These are phyloP conservation scores for Raphanus raphanistrum DNA, from an alignment of 345 rosid species.

Conservation along the genomic window DNA sequence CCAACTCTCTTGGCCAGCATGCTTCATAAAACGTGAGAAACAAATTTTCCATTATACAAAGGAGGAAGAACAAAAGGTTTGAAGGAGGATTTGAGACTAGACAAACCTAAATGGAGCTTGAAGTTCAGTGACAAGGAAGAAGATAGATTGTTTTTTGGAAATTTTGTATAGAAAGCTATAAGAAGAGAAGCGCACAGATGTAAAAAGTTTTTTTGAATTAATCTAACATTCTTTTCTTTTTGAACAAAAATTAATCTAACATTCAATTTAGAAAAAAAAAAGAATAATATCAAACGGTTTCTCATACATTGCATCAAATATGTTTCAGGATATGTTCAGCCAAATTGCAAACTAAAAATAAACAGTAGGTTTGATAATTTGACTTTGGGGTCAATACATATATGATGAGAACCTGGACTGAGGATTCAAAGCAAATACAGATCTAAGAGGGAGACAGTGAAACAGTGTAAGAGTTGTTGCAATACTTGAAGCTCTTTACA, in stretches of 20 bases:
- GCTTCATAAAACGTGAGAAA: too few relatives aligned
- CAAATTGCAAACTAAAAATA: not conserved
- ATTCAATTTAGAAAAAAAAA: too few relatives aligned
- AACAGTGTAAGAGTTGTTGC: conserved; percentile 58
- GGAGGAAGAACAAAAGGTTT: too few relatives aligned
- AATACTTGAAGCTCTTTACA: conserved; percentile 69
- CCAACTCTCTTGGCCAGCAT: not conserved
- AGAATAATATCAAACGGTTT: not conserved
- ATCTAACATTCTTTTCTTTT: too few relatives aligned
- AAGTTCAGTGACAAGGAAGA: not conserved
- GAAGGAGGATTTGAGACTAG: not conserved
- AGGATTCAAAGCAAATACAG: conserved; percentile 15
- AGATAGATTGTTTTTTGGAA: not conserved
- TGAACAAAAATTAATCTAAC: too few relatives aligned
- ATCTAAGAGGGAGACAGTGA: conserved; percentile 54
- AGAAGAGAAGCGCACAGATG: not conserved
- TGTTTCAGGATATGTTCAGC: conserved; percentile 12
- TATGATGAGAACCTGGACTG: conserved; percentile 12
- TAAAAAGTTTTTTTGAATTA: too few relatives aligned
- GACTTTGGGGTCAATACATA: conserved; percentile 8
- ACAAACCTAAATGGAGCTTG: not conserved
- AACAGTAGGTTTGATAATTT: conserved; percentile 2
- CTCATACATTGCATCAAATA: not conserved
- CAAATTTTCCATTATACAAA: not conserved
- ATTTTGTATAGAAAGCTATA: not conserved